Evolutionary conservation across 2,329 filamentous ascomycete species (phyloP).

Genomic region (Fusarium tanahbumbuense): DNA sequence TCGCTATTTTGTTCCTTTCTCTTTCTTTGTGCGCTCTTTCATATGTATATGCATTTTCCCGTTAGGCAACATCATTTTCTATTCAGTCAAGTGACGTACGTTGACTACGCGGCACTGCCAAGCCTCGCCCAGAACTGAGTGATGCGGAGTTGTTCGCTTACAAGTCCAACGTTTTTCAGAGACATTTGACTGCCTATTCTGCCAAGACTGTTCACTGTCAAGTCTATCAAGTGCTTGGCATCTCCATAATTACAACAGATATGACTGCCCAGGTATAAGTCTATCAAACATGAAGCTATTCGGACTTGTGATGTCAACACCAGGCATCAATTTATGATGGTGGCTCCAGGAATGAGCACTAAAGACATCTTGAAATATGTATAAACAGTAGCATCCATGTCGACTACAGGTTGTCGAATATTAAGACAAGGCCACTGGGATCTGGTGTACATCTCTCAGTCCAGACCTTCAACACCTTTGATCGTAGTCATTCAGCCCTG

Average conservation of each 20-base stretch:
- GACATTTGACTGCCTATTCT: slow-evolving; percentile 2
- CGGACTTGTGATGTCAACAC: not conserved
- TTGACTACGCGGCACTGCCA: slow-evolving; percentile 40
- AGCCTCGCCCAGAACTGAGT: slow-evolving; percentile 25
- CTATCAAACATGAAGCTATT: slow-evolving; percentile 2
- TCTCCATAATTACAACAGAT: not conserved
- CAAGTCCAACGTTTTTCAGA: not conserved
- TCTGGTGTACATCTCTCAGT: not conserved
- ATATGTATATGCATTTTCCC: not conserved
- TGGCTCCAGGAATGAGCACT: slow-evolving; percentile 1
- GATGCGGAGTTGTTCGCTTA: slow-evolving; percentile 22
- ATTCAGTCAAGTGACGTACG: slow-evolving; percentile 37
- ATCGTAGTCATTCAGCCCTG: slow-evolving; percentile 2
- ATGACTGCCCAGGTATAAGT: not conserved
- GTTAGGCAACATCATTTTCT: slow-evolving; percentile 32
- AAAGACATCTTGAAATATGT: not conserved
- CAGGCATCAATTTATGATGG: not conserved
- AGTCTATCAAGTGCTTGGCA: slow-evolving; percentile 2
- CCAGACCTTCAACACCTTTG: too few species aligned
- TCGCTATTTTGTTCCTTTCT: not conserved
- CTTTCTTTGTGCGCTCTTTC: slow-evolving; percentile 4
- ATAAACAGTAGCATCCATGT: not conserved
- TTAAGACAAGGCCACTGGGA: not conserved
- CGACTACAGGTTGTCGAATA: not conserved
- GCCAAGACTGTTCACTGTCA: slow-evolving; percentile 14